Base-by-base conservation (phyloP, 148 eudicot genomes). In the Agrostemma githago region DNA sequence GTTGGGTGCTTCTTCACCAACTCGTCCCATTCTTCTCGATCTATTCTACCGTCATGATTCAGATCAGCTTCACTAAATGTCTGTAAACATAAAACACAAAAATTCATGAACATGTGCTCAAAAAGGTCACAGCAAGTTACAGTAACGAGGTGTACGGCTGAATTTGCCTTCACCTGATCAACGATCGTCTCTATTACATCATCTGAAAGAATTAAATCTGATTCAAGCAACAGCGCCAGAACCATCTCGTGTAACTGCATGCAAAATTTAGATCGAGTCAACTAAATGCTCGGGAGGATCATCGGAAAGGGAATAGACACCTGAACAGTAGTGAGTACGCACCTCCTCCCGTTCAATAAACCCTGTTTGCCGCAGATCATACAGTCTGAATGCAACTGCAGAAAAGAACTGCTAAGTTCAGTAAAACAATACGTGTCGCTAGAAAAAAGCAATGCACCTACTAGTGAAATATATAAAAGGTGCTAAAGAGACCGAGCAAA, bases 281-380 rank as follows among this genome's bases (percentile, higher is more conserved):
- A 26, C 44, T 8, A 38, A 39, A 4, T 37, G 48, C 65, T 63
- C 5, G 43, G 12, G 40, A 51, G 4, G 56, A 16, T 59, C 15
- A 26, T 26, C 34, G 34, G 34, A 51, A 17, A 46, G 15, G 12
- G 0, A 6, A 17, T 5, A 0, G 44, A 39, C 8, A 41, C 11
- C 11, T n/a, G 48, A 2, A 41, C 16, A 41, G 21, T 15, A 19
- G 19, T 38, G 9, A 61, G 68, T 68, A 64, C 84, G 72, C 78
- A 87, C 98, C 94, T 93, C 98, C 57, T 90, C 96, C 73, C 91
- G 80, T 64, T 93, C 98, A 60, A 93, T 93, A 74, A 68, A 93
- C 9, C 94, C 98, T 2, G 96, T 90, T 41, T 82, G 83, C 80
- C 89, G 80, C 46, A 89, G 79, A 84, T 90, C 92, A 75, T 90